These are phyloP conservation scores for Helichrysum umbraculigerum DNA, from an alignment of 129 eudicot species.

Conservation along the genomic window DNA sequence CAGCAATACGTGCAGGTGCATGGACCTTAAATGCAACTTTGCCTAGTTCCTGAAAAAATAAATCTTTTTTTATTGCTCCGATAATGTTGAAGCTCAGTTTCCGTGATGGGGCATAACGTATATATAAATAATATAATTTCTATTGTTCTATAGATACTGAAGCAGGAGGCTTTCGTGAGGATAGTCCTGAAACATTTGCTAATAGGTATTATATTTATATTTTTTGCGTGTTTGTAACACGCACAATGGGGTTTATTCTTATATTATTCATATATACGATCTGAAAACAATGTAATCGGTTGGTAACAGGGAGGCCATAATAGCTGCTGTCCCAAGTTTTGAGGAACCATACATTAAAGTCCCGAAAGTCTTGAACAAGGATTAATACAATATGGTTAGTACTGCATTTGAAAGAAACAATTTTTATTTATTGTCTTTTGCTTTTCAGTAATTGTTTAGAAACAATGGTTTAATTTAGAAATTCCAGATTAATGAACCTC, in stretches of 20 bases:
- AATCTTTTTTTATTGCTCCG: background rate
- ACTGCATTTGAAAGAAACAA: background rate
- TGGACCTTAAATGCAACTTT: slow-evolving; percentile 5
- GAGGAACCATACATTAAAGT: slow-evolving; percentile 85
- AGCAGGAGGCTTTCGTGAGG: slow-evolving; percentile 78
- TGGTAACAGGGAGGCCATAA: slow-evolving; percentile 70
- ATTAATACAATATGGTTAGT: slow-evolving; percentile 35
- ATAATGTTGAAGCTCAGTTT: background rate
- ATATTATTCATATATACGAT: background rate
- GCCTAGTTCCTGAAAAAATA: background rate
- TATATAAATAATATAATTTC: background rate
- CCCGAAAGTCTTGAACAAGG: slow-evolving; percentile 89
- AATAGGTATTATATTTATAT: slow-evolving; percentile 45
- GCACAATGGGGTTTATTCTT: background rate
- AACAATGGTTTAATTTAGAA: background rate
- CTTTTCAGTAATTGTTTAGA: background rate
- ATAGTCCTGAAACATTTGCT: slow-evolving; percentile 67
- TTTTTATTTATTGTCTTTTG: background rate
- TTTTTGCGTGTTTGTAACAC: background rate
- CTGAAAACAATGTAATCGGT: background rate
- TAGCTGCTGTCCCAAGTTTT: slow-evolving; percentile 67
- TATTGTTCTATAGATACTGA: slow-evolving; percentile 58
- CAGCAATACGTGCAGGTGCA: slow-evolving; percentile 91
- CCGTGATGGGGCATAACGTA: background rate
- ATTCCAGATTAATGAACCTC: background rate